These are phyloP conservation scores for Penicillium simplicissimum DNA, from an alignment of 495 filamentous ascomycete species.

Conservation along the genomic window DNA sequence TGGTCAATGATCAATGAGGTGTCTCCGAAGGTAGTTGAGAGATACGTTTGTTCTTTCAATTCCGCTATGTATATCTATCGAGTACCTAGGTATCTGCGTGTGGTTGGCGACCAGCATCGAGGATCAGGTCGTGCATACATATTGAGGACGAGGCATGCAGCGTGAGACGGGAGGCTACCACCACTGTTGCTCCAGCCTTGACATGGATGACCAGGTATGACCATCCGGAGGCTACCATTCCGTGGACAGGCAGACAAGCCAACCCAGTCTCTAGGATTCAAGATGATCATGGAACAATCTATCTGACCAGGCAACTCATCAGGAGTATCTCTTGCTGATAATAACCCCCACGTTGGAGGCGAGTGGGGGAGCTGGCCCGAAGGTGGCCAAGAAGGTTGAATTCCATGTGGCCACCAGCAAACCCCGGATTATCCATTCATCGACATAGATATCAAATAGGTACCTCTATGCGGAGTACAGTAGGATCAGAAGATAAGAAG, in stretches of 20 bases:
- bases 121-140: neutral
- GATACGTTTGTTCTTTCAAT: neutral
- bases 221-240: neutral
- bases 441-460: neutral
- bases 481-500: neutral
- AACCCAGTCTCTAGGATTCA: neutral
- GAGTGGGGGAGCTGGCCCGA: neutral
- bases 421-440: neutral
- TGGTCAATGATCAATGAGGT: neutral
- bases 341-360: conserved; percentile 3
- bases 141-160: neutral
- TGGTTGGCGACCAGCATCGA: neutral
- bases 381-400: neutral
- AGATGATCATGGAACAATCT: neutral
- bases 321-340: neutral
- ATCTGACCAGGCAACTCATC: neutral
- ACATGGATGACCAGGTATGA: neutral
- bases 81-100: neutral
- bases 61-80: neutral
- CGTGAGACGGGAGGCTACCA: neutral
- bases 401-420: neutral
- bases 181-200: neutral
- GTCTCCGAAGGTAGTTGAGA: neutral
- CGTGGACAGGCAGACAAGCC: neutral
- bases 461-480: too few species aligned